Evolutionary conservation across 106 monocot genomes (phyloP).

Genomic region (Posidonia australis): DNA sequence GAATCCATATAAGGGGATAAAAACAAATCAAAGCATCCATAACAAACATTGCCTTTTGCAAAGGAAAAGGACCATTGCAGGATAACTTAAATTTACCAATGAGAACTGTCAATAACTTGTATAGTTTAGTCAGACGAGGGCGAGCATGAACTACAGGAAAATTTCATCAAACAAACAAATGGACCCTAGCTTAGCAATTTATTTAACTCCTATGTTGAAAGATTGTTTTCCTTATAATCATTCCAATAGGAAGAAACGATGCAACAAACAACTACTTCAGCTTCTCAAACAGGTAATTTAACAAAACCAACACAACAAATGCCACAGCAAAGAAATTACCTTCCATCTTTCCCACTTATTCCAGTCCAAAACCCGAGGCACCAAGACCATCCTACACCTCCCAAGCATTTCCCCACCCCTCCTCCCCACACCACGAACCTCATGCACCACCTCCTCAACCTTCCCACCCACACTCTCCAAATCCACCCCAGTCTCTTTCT

Average conservation of each 20-base stretch:
- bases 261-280: too few relatives aligned
- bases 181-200: too few relatives aligned
- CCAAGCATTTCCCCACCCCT: constrained; percentile 22
- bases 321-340: constrained; percentile 16
- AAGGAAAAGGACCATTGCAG: neutral
- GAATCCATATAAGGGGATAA: too few relatives aligned
- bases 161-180: too few relatives aligned
- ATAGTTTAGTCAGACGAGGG: too few relatives aligned
- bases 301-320: neutral
- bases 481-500: constrained; percentile 58
- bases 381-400: constrained; percentile 18
- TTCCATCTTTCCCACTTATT: constrained; percentile 79
- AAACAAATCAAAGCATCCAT: neutral
- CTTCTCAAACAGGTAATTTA: neutral
- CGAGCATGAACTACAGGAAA: too few relatives aligned
- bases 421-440: constrained; percentile 3
- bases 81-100: neutral
- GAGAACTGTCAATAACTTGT: neutral
- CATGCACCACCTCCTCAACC: constrained; percentile 10
- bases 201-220: too few relatives aligned
- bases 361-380: constrained; percentile 51
- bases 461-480: constrained; percentile 7
- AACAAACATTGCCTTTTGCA: neutral
- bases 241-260: too few relatives aligned
- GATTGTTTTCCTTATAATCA: too few relatives aligned